Evolutionary conservation across 306 rosid genomes (phyloP), one percentile per base, ranked within the genome.

Genomic region (Morella rubra): DNA sequence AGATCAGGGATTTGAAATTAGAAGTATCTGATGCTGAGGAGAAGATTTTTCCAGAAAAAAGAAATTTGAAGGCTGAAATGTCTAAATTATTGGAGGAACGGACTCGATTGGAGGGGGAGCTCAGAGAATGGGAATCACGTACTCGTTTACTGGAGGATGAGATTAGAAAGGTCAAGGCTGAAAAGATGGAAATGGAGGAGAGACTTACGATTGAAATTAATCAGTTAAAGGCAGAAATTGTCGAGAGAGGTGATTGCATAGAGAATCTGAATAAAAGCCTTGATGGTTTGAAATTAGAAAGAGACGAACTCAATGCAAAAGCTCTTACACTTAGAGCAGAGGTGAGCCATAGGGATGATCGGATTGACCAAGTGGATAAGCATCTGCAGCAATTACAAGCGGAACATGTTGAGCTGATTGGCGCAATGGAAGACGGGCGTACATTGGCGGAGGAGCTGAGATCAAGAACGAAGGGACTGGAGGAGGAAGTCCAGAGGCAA

Each of bases 11-110:
- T 71, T 86, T 96, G 82, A 96, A 96, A 82, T 74, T 85, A 12
- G 98, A 83, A 1, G 96, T 96, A 32, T 96, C 99, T 2, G 99
- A 96, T 77, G 98, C 99, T 0, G 98, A 96, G 91, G 76, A 89
- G 87, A 96, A 96, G 80, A 91, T 96, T 61, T 96, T 96, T 82
- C 99, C 99, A 0, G 99, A 96, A 84, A 96, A 96, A 87, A 83
- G 91, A 73, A 88, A 91, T 64, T 72, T 93, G 77, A 91, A 91
- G 87, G 80, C 96, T 0, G 96, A 92, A 85, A 91, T 92, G 84
- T 82, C 91, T 14, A 80, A 78, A 78, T 32, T 92, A 78, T 60
- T 78, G 7, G 89, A 81, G 73, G 89, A 91, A 72, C 86, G 71
- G 44, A 61, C 77, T 67, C 79, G 52, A 71, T 77, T 88, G 69